Evolutionary conservation across 192 early-diverging fungal genomes (phyloP), one percentile per base, ranked within the genome.

Genomic region (Entophlyctis luteolus): DNA sequence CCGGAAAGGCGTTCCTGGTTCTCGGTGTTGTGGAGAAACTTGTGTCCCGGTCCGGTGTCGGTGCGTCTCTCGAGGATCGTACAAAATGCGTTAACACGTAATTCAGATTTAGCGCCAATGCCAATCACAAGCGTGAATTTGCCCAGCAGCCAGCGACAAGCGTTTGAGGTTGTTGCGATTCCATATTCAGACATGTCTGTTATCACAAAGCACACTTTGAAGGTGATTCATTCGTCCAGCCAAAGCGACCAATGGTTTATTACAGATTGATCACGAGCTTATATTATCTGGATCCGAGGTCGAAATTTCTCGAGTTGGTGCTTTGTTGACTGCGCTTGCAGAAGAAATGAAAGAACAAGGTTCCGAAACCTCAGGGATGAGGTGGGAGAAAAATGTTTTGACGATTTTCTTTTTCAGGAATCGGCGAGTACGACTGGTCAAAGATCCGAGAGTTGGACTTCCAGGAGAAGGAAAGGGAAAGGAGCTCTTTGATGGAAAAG

Each of bases 371-470:
- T n/a, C n/a, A 68, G 1, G 48, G 29, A 18, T 68, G 48, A 49
- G 46, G 10, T 25, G 50, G 14, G 32, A 68, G 4, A 72, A 23
- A 12, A 62, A 53, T 45, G 8, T 31, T 49, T 5, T n/a, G 8
- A 37, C 25, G 20, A 18, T 33, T 31, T 57, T 34, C 18, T 29
- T 29, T 10, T 28, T 45, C 38, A 33, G 32, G 77, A 5, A 72
- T 79, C 47, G 52, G 74, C 50, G 95, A 96, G 69, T 86, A 86
- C 52, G 89, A 92, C 46, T 96, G 90, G 91, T 71, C 72, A 42
- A 94, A 92, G 71, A 84, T 98, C 58, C 86, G 89, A 29, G 87
- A 93, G 28, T 68, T 95, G 10, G 93, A 96, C 14, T 96, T 96
- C 73, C 89, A 93, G 68, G 82, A 90, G 59, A 79, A 81, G 57